phyloP scores from a whole-genome alignment of 495 filamentous ascomycete species.

The Pseudomonodictys pantanalensis region DNA sequence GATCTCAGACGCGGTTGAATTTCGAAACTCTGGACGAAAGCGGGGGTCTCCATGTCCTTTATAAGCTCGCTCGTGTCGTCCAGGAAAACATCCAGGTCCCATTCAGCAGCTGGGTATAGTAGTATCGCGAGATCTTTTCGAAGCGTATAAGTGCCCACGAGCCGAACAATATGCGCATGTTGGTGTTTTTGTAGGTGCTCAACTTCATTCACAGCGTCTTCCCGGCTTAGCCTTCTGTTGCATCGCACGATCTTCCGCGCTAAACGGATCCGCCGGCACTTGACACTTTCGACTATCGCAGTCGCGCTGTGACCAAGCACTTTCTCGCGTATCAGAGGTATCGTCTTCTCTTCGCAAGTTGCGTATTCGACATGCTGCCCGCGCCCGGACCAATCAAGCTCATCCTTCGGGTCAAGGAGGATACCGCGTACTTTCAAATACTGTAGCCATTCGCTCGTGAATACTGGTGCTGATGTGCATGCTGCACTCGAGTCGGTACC shows the following conservation, averaged over 20 bases:
- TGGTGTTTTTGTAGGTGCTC: constrained; percentile 12
- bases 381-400: constrained; percentile 6
- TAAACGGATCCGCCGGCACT: constrained; percentile 17
- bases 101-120: constrained; percentile 20
- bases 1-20: too few species aligned
- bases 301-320: background rate
- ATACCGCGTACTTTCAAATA: background rate
- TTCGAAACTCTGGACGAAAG: background rate
- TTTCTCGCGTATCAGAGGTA: background rate
- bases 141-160: constrained; percentile 18
- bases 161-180: constrained; percentile 20
- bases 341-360: background rate
- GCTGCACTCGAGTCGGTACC: background rate
- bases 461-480: background rate
- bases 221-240: background rate
- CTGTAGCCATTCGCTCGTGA: background rate
- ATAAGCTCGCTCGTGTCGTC: background rate
- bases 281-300: constrained; percentile 18
- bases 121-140: constrained; percentile 12
- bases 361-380: constrained; percentile 10
- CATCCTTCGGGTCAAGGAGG: background rate
- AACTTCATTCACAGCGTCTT: constrained; percentile 18
- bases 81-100: constrained; percentile 8
- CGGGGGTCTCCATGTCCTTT: background rate
- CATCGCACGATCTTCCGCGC: constrained; percentile 18